Evolutionary conservation across 805 yeast genomes (phyloP).

Genomic region (Tanozyma kutaoensis): DNA sequence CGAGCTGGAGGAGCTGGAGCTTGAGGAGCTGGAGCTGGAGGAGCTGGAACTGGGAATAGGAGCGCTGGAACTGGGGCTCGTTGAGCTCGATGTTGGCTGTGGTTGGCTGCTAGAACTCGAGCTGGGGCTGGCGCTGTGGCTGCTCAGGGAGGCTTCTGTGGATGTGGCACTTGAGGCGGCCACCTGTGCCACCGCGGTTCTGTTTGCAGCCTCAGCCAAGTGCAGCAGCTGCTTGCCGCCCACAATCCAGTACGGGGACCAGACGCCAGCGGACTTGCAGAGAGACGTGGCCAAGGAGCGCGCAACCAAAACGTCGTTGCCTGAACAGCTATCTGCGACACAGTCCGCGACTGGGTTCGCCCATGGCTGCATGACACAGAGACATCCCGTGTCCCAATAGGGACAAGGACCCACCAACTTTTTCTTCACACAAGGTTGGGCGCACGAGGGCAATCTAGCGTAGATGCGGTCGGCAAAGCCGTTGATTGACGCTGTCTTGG

Average conservation of each 20-base stretch:
- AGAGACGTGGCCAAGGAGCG: constrained; percentile 27
- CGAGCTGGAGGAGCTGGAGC: too few species aligned
- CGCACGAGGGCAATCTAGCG: constrained; percentile 26
- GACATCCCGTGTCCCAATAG: constrained; percentile 39
- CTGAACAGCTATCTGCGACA: constrained; percentile 23
- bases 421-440: constrained; percentile 25
- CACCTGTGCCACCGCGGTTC: too few species aligned
- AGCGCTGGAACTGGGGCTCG: too few species aligned
- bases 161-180: too few species aligned
- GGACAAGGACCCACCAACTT: constrained; percentile 35
- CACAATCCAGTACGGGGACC: constrained; percentile 19
- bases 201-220: constrained; percentile 14
- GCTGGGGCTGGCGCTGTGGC: too few species aligned
- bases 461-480: constrained; percentile 36
- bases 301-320: constrained; percentile 21
- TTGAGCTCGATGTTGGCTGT: too few species aligned
- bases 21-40: too few species aligned
- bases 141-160: too few species aligned
- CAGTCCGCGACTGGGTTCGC: constrained; percentile 30
- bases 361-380: constrained; percentile 36
- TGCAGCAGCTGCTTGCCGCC: constrained; percentile 11
- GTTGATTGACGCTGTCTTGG: constrained; percentile 32
- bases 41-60: too few species aligned
- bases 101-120: too few species aligned
- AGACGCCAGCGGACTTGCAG: constrained; percentile 23